Evolutionary conservation across 1,284 basidiomycete species (phyloP), one percentile per base, ranked within the genome.

Genomic region (Trichosporon ovoides): DNA sequence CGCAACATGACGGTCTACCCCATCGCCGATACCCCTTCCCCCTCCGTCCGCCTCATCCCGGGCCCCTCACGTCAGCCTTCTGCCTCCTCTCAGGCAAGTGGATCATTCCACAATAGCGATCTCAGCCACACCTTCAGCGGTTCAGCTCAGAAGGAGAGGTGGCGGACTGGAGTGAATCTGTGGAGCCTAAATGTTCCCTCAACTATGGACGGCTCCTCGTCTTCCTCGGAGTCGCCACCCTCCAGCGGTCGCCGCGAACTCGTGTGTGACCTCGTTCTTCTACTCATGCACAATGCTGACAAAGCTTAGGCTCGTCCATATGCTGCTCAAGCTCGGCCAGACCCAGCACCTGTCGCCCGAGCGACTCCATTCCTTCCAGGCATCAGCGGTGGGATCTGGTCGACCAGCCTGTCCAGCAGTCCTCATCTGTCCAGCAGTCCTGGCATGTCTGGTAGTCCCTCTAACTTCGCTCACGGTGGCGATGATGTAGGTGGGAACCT

Each of bases 351-450:
- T 6, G 50, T 54, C 1, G 61, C 61, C 12, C 53, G 37, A 5
- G 61, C 61, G 0, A 60, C 61, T 0, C 62, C 62, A 16, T 63
- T 63, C 48, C 56, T 63, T n/a, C 56, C 62, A 0, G 62, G 62
- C 14, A 60, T 63, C 35, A 63, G 54, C 18, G 56, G 52, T 7
- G 56, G 56, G 4, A 60, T 63, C 40, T 63, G 62, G 62, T 57
- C 61, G 1, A 50, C 61, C 7, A 40, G 34, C 16, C 18, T n/a
- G 10, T 37, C 18, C 19, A 38, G 46, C 22, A 55, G 31, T 10
- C 40, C 38, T 33, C 52, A 19, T n/a, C 46, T n/a, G n/a, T 14
- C 46, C 46, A 12, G 3, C 22, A 22, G 49, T 36, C 51, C 4
- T n/a, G n/a, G n/a, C n/a, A n/a, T n/a, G n/a, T n/a, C n/a, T n/a